These are phyloP conservation scores for Uncinocarpus reesii DNA, from an alignment of 2,329 filamentous ascomycete species.

Conservation along the genomic window DNA sequence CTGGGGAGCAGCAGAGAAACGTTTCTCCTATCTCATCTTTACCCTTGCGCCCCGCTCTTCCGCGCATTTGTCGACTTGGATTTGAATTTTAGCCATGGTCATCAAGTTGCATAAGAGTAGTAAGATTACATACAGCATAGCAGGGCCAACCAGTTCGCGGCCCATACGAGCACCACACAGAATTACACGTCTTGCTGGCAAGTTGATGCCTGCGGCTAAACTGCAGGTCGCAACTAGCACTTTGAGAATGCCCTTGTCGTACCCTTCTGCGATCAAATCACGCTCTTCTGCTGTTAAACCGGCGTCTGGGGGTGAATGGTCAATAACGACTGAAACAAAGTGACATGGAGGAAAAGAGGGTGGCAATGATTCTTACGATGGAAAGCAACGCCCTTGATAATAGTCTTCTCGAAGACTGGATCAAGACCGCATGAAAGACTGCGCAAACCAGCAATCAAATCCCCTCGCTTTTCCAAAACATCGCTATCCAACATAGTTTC, in stretches of 20 bases:
- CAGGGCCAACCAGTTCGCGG: conserved; percentile 62
- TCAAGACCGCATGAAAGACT: conserved; percentile 59
- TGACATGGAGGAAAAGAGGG: background rate
- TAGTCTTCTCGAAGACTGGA: conserved; percentile 51
- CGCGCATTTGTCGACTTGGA: conserved; percentile 60
- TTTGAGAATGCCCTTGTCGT: conserved; percentile 57
- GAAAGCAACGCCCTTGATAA: conserved; percentile 60
- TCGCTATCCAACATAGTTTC: conserved; percentile 38
- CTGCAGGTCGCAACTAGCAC: conserved; percentile 69
- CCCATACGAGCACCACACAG: conserved; percentile 67
- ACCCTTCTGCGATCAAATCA: conserved; percentile 59
- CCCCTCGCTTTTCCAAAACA: conserved; percentile 49
- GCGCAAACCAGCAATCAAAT: conserved; percentile 56
- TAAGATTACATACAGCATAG: conserved; percentile 50
- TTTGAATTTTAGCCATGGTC: conserved; percentile 19
- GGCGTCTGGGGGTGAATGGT: conserved; percentile 25
- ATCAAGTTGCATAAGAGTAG: background rate
- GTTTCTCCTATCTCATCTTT: conserved; percentile 70
- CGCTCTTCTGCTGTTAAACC: conserved; percentile 62
- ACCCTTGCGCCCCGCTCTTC: conserved; percentile 65
- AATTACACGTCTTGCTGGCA: conserved; percentile 62
- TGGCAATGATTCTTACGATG: conserved; percentile 48
- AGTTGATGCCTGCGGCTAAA: conserved; percentile 71
- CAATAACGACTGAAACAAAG: background rate
- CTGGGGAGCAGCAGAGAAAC: conserved; percentile 60